Evolutionary conservation across 2,329 filamentous ascomycete species (phyloP).

Genomic region (Xylaria sp.): DNA sequence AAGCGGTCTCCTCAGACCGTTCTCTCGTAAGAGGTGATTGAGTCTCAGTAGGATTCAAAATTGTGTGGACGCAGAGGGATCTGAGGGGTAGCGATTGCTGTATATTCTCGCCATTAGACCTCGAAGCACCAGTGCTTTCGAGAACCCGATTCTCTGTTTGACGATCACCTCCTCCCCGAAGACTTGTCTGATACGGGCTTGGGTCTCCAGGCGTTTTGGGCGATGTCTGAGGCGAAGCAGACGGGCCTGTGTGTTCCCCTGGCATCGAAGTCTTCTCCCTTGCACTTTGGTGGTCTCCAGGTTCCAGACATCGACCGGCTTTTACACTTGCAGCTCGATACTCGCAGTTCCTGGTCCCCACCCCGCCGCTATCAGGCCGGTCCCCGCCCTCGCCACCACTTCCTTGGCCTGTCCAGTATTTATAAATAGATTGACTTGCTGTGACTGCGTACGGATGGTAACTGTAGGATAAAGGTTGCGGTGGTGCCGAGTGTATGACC

Average conservation of each 20-base stretch:
- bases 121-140: slow-evolving; percentile 45
- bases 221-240: slow-evolving; percentile 63
- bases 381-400: slow-evolving; percentile 45
- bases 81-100: slow-evolving; percentile 50
- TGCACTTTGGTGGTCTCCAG: slow-evolving; percentile 61
- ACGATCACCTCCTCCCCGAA: slow-evolving; percentile 49
- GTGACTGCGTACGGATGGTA: slow-evolving; percentile 47
- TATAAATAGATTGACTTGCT: slow-evolving; percentile 43
- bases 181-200: slow-evolving; percentile 46
- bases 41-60: slow-evolving; percentile 57
- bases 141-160: slow-evolving; percentile 46
- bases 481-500: slow-evolving; percentile 51
- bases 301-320: slow-evolving; percentile 68
- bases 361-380: slow-evolving; percentile 44
- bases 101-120: slow-evolving; percentile 48
- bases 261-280: slow-evolving; percentile 73
- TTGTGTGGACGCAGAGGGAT: slow-evolving; percentile 57
- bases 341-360: slow-evolving; percentile 47
- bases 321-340: slow-evolving; percentile 44
- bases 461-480: slow-evolving; percentile 48
- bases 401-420: slow-evolving; percentile 41
- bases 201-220: slow-evolving; percentile 57
- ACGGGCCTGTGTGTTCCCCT: slow-evolving; percentile 66
- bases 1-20: slow-evolving; percentile 36
- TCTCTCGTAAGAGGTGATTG: slow-evolving; percentile 42